Evolutionary conservation across 2,329 filamentous ascomycete genomes (phyloP).

Genomic region (Bipolaris zeicola): DNA sequence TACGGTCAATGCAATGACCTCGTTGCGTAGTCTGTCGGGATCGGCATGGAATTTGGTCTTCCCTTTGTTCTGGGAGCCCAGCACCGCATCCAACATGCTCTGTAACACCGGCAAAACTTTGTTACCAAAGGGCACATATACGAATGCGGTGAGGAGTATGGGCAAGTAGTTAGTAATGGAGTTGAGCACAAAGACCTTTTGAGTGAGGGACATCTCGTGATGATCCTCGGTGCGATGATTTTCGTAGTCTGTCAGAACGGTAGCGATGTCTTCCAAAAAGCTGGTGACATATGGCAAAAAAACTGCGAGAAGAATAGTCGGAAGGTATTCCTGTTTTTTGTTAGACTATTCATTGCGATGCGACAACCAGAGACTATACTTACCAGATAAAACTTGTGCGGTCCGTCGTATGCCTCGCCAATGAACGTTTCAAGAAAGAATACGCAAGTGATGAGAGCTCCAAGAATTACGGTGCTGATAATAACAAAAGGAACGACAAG

Average conservation of each 20-base stretch:
- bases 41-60: conserved; percentile 33
- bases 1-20: conserved; percentile 43
- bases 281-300: conserved; percentile 39
- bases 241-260: conserved; percentile 41
- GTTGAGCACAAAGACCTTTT: conserved; percentile 44
- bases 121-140: conserved; percentile 41
- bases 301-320: conserved; percentile 39
- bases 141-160: conserved; percentile 42
- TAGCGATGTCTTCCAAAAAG: conserved; percentile 34
- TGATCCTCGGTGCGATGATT: conserved; percentile 42
- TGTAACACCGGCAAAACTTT: conserved; percentile 33
- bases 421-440: conserved; percentile 44
- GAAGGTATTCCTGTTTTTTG: conserved; percentile 37
- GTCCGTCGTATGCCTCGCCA: conserved; percentile 42
- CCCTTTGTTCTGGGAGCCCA: conserved; percentile 16
- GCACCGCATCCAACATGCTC: conserved; percentile 21
- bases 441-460: conserved; percentile 33
- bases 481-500: conserved; percentile 40
- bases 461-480: conserved; percentile 35
- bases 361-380: background rate
- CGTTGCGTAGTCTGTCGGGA: conserved; percentile 38
- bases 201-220: conserved; percentile 43
- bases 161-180: conserved; percentile 45
- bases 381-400: conserved; percentile 40
- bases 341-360: conserved; percentile 7